phyloP scores from a whole-genome alignment of 352 stramenopile genomes.

The Phytophthora tubulina region DNA sequence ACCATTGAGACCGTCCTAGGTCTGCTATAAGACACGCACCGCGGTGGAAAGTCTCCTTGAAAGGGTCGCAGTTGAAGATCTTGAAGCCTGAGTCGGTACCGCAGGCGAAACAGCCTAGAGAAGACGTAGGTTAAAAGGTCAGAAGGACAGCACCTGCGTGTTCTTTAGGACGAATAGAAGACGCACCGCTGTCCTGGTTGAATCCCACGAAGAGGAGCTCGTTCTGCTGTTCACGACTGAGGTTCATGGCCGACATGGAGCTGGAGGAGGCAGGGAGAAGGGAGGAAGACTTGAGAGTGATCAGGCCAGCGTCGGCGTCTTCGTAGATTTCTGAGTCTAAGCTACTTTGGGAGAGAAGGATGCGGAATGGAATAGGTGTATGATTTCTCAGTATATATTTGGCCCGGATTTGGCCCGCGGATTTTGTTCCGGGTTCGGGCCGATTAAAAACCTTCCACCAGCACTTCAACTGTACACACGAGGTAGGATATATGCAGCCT shows the following conservation, averaged over 20 bases:
- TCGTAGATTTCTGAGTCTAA: slow-evolving; percentile 33
- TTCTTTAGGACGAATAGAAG: neutral
- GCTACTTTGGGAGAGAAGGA: slow-evolving; percentile 28
- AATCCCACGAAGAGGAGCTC: slow-evolving; percentile 96
- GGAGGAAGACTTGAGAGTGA: slow-evolving; percentile 21
- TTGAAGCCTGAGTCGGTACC: slow-evolving; percentile 97
- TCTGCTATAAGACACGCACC: slow-evolving; percentile 42
- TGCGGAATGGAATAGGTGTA: slow-evolving; percentile 3
- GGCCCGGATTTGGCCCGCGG: neutral
- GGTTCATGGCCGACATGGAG: slow-evolving; percentile 80
- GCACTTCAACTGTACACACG: too few species aligned
- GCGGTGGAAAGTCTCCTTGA: slow-evolving; percentile 97
- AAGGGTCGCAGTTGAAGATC: slow-evolving; percentile 99
- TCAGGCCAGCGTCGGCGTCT: neutral
- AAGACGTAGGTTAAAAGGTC: neutral
- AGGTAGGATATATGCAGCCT: too few species aligned
- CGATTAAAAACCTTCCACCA: too few species aligned
- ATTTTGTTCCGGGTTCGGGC: neutral
- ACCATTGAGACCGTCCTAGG: neutral
- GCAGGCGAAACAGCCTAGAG: slow-evolving; percentile 92
- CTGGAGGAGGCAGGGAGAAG: slow-evolving; percentile 6
- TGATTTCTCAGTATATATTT: neutral
- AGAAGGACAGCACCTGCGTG: neutral
- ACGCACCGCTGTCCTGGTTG: slow-evolving; percentile 93
- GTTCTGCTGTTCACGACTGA: slow-evolving; percentile 90